These are phyloP conservation scores for Penstemon barbatus DNA, from an alignment of 257 asterid genomes.

Conservation along the genomic window DNA sequence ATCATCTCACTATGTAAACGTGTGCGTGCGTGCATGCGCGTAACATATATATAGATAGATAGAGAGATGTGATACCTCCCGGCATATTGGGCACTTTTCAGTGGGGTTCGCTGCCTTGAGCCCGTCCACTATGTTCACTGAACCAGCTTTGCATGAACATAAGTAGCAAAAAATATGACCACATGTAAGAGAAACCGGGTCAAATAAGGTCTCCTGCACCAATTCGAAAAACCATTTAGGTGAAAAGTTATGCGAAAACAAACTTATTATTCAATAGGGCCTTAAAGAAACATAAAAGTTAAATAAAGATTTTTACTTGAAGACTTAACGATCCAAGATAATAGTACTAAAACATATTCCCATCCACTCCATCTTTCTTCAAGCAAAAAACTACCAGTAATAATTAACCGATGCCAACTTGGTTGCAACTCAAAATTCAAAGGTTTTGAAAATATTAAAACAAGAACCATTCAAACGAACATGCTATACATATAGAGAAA, in stretches of 20 bases:
- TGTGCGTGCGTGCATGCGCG: neutral
- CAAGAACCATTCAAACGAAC: no score
- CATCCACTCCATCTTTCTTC: no score
- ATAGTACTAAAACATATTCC: neutral
- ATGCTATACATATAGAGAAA: neutral
- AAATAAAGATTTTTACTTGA: neutral
- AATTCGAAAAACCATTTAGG: neutral
- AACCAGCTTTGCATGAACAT: conserved; percentile 92
- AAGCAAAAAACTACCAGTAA: no score
- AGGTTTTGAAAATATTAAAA: no score
- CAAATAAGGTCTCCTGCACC: conserved; percentile 77
- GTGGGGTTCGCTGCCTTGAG: conserved; percentile 49
- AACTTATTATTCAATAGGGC: neutral
- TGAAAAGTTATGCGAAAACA: neutral
- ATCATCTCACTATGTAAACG: neutral
- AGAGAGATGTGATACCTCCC: conserved; percentile 53
- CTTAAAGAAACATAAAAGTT: neutral
- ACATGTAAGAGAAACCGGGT: conserved; percentile 79
- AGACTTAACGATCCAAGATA: neutral
- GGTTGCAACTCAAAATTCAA: no score
- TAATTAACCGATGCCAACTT: no score
- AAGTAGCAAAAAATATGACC: conserved; percentile 89
- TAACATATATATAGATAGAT: neutral
- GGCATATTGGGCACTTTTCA: conserved; percentile 83
- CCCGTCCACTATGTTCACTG: conserved; percentile 87